These are phyloP conservation scores for Coccinonectria pachysandricola DNA, from an alignment of 2,329 filamentous ascomycete genomes.

Conservation along the genomic window DNA sequence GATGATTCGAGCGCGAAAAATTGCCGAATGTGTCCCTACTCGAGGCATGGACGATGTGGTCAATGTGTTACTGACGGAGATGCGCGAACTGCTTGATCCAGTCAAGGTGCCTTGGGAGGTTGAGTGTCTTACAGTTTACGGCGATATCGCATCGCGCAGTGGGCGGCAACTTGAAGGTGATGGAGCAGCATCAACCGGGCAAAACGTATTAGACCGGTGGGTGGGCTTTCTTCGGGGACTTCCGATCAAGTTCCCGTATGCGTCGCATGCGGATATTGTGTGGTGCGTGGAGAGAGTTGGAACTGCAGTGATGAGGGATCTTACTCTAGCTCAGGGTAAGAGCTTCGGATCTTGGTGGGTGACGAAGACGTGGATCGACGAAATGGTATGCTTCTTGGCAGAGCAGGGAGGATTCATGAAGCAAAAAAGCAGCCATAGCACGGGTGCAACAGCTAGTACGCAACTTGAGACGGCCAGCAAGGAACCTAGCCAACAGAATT, in stretches of 20 bases:
- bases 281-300: conserved; percentile 68
- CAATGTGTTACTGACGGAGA: conserved; percentile 51
- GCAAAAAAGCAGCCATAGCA: conserved; percentile 33
- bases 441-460: conserved; percentile 13
- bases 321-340: conserved; percentile 66
- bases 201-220: conserved; percentile 70
- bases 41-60: conserved; percentile 58
- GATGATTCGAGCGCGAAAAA: conserved; percentile 51
- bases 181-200: conserved; percentile 28
- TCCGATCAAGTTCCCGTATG: conserved; percentile 62
- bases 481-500: conserved; percentile 24
- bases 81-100: conserved; percentile 61
- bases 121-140: conserved; percentile 51
- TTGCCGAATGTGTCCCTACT: conserved; percentile 53
- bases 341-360: conserved; percentile 93
- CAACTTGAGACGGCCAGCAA: conserved; percentile 27
- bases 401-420: conserved; percentile 83
- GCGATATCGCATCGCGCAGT: conserved; percentile 41
- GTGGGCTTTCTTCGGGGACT: conserved; percentile 61
- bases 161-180: conserved; percentile 26
- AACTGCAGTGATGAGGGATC: conserved; percentile 68
- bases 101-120: conserved; percentile 55
- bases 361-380: conserved; percentile 89
- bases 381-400: conserved; percentile 84
- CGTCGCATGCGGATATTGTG: conserved; percentile 61